Evolutionary conservation across 1,139 yeast genomes (phyloP).

Genomic region (Protomyces pachydermus): DNA sequence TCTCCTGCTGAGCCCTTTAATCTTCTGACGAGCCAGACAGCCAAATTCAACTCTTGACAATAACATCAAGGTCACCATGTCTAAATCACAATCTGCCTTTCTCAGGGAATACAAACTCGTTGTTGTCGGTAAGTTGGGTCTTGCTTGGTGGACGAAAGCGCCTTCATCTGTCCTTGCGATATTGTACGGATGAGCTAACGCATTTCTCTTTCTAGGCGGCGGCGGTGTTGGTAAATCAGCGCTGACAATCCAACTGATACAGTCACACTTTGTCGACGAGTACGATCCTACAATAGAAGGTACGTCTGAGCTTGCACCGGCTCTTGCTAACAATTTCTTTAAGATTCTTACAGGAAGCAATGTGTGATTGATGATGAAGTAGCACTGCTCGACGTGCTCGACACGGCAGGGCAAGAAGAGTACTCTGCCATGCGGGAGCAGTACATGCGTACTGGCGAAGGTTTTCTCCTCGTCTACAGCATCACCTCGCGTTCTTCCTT

Average conservation of each 20-base stretch:
- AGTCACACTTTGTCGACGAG: conserved; percentile 67
- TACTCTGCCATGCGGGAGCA: conserved; percentile 63
- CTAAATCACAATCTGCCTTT: conserved; percentile 23
- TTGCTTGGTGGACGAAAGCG: too few species aligned
- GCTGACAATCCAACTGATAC: conserved; percentile 76
- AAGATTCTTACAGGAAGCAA: conserved; percentile 44
- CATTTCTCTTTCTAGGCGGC: conserved; percentile 42
- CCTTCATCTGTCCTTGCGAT: too few species aligned
- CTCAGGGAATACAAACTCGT: conserved; percentile 63
- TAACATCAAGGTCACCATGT: neutral
- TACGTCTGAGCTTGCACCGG: conserved; percentile 46
- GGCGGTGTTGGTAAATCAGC: conserved; percentile 98
- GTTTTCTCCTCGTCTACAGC: conserved; percentile 59
- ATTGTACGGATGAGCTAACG: too few species aligned
- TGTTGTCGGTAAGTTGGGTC: conserved; percentile 58
- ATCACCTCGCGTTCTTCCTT: conserved; percentile 75
- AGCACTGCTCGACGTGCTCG: conserved; percentile 44
- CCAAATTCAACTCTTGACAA: neutral
- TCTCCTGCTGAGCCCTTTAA: too few species aligned
- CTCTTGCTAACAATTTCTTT: conserved; percentile 71
- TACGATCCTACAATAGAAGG: conserved; percentile 38
- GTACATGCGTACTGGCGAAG: conserved; percentile 46
- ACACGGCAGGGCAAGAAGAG: conserved; percentile 49
- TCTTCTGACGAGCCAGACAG: too few species aligned
- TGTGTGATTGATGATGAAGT: conserved; percentile 42